phyloP scores from a whole-genome alignment of 2,329 filamentous ascomycete species.

The Ophiocordyceps unilateralis region DNA sequence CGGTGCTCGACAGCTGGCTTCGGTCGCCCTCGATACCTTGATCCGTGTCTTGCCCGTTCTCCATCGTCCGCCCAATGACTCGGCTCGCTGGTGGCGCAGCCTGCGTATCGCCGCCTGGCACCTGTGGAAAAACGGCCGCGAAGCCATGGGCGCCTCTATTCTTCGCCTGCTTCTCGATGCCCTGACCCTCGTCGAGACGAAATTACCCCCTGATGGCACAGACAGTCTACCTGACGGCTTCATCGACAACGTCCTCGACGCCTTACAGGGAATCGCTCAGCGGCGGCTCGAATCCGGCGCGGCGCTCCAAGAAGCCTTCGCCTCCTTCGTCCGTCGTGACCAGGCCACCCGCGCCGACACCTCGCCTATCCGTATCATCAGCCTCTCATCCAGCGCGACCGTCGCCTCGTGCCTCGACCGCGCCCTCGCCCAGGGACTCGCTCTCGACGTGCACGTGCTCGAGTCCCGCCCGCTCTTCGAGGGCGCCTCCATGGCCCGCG shows the following conservation, averaged over 20 bases:
- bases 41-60: slow-evolving; percentile 23
- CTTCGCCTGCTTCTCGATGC: slow-evolving; percentile 28
- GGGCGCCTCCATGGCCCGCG: slow-evolving; percentile 37
- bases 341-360: slow-evolving; percentile 2
- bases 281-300: slow-evolving; percentile 9
- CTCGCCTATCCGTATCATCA: slow-evolving; percentile 31
- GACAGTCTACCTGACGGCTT: slow-evolving; percentile 1
- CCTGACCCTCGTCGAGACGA: slow-evolving; percentile 21
- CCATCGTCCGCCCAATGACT: slow-evolving; percentile 2
- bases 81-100: slow-evolving; percentile 31
- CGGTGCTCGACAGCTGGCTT: slow-evolving; percentile 40
- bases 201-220: slow-evolving; percentile 5
- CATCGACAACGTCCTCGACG: slow-evolving; percentile 7
- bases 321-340: slow-evolving; percentile 12
- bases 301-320: slow-evolving; percentile 18
- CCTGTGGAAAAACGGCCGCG: slow-evolving; percentile 46
- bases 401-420: slow-evolving; percentile 31
- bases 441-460: slow-evolving; percentile 39
- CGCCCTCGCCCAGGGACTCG: slow-evolving; percentile 17
- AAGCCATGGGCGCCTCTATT: slow-evolving; percentile 47
- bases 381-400: slow-evolving; percentile 46
- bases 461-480: slow-evolving; percentile 53
- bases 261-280: slow-evolving; percentile 5
- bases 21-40: slow-evolving; percentile 31
- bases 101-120: slow-evolving; percentile 43